Evolutionary conservation across 805 yeast genomes (phyloP), one percentile per base, ranked within the genome.

Genomic region (Saccharomycopsis synnaedendra): DNA sequence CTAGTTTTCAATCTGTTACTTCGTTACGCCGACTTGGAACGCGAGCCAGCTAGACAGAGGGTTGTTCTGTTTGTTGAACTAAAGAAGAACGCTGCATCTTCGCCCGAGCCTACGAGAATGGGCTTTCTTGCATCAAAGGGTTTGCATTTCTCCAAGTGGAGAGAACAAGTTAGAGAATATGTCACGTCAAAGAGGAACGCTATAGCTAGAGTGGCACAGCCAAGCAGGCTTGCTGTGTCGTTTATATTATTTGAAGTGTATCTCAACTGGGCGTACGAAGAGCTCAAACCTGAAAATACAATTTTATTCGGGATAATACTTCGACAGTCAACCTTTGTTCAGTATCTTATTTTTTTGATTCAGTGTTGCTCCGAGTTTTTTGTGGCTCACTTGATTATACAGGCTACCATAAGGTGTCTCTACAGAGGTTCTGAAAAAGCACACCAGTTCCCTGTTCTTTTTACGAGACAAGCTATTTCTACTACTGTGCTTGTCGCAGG

Each of bases 221-320:
- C 67, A 8, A 58, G 66, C n/a, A 64, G 90, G 32, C 63, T 83
- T 36, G 65, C 83, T 55, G 55, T 84, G 3, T 67, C 90, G 37
- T 69, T 83, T 46, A 66, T 85, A 0, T 70, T 93, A 10, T 87
- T 90, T 57, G 97, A 93, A 56, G 90, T 90, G 4, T 93, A 93
- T 60, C 63, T 93, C 45, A 80, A 78, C 1, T 93, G 98, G 97
- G 95, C 95, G 0, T 77, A 81, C 48, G 89, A 84, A 52, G 98
- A 90, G 42, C 30, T 46, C 27, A 35, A 11, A 35, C 41, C 34
- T 34, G 40, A 32, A 32, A 40, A 46, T 44, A 53, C 48, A n/a
- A 35, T 9, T 8, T 37, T 43, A 5, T 45, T 35, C 64, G 60
- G 33, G 53, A 57, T 42, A n/a, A 53, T 5, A 6, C 56, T 4